These are phyloP conservation scores for Sporothrix brunneoviolacea DNA, from an alignment of 2,329 filamentous ascomycete genomes.

Conservation along the genomic window DNA sequence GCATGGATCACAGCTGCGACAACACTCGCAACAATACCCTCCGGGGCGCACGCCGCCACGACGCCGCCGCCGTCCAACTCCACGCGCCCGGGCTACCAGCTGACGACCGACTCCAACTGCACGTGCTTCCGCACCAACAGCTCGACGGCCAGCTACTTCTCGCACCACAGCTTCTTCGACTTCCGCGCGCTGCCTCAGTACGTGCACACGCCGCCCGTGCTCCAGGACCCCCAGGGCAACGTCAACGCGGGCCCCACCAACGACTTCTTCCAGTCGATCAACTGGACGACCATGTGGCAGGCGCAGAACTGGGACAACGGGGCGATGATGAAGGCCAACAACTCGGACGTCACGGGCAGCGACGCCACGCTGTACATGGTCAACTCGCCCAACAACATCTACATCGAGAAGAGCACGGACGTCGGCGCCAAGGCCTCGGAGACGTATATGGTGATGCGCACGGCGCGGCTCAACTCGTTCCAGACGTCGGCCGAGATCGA, in stretches of 20 bases:
- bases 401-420: slow-evolving; percentile 32
- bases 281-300: slow-evolving; percentile 33
- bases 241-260: slow-evolving; percentile 29
- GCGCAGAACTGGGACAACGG: slow-evolving; percentile 36
- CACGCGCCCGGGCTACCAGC: slow-evolving; percentile 9
- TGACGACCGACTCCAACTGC: slow-evolving; percentile 32
- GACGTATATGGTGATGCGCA: slow-evolving; percentile 20
- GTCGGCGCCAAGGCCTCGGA: slow-evolving; percentile 15
- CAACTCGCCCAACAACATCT: slow-evolving; percentile 35
- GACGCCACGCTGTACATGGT: slow-evolving; percentile 31
- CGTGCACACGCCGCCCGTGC: slow-evolving; percentile 29
- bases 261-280: slow-evolving; percentile 31
- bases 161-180: slow-evolving; percentile 43
- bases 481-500: slow-evolving; percentile 27
- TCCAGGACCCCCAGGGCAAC: slow-evolving; percentile 25
- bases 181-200: slow-evolving; percentile 38
- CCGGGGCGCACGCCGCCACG: not conserved
- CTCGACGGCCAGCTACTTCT: slow-evolving; percentile 36
- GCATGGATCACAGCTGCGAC: slow-evolving; percentile 3
- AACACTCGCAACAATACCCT: not conserved
- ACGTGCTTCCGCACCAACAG: slow-evolving; percentile 44
- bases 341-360: slow-evolving; percentile 19
- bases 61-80: not conserved
- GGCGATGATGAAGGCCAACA: slow-evolving; percentile 13
- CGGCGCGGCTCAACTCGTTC: slow-evolving; percentile 18